Evolutionary conservation across 2,329 filamentous ascomycete species (phyloP), one percentile per base, ranked within the genome.

Genomic region (Phoma sp.): DNA sequence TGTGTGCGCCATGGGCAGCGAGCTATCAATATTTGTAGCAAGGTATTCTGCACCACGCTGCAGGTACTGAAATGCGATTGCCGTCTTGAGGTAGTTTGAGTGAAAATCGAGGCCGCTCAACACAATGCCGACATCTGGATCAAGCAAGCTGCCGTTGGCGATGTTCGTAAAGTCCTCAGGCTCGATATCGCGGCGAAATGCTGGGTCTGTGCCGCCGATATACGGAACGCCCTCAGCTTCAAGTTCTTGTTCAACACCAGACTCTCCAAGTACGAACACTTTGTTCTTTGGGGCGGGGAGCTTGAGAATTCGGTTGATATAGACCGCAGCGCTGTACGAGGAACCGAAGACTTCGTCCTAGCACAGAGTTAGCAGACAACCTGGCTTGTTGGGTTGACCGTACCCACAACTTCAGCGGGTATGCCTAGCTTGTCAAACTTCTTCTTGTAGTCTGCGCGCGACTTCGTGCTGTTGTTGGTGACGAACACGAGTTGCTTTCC

Each of bases 391-490:
- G 15, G 2, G 1, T 7, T 18, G 9, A 7, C n/a, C 18, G 3
- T 17, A 71, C 76, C 25, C 70, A 85, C 84, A 58, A 89, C 85
- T 53, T 85, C 82, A 65, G 86, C 87, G 1, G 89, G 88, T 67
- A 99, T 96, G 39, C 89, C 90, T 73, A 97, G 83, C 47, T 80
- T 80, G 39, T 89, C 86, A 56, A 99, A 88, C 73, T 98, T 99
- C 80, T 93, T 92, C 74, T 90, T 88, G 78, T 99, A 99, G 74
- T 97, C 92, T 42, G 84, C 81, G 51, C 95, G 89, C 10, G 93
- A 96, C 75, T 99, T 99, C 52, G 95, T 98, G 71, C 92, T 97
- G 80, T 99, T 99, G 80, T 99, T 99, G 33, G 95, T 99, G 46
- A 99, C 95, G 72, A 99, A 99, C 48, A 99, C 87, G 28, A 95